Conservation (phyloP, 176 grass and related monocot genomes). For the Ananas comosus region DNA sequence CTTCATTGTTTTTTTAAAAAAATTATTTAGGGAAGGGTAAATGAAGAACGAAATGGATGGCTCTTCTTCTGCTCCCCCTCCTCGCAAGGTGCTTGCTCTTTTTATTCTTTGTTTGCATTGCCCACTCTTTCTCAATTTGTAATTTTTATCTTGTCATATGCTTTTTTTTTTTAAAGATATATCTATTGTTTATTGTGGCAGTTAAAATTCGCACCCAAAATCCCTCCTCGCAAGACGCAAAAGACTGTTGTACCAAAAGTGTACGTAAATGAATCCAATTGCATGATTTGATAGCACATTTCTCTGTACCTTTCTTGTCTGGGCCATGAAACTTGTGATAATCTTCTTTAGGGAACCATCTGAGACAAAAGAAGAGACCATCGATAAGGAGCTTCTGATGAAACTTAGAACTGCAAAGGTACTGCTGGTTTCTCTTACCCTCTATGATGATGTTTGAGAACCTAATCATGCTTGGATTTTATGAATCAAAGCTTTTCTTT, state of each 20-base stretch:
- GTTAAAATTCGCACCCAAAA: conserved; percentile 29
- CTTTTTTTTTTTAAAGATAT: no score
- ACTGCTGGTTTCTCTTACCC: neutral
- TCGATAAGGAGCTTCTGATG: conserved; percentile 13
- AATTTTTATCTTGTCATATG: neutral
- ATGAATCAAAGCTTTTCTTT: neutral
- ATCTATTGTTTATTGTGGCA: neutral
- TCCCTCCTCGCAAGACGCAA: conserved; percentile 9
- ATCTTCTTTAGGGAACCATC: conserved; percentile 11
- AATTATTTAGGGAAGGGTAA: neutral
- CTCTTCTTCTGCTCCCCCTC: neutral
- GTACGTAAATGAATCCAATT: conserved; percentile 11
- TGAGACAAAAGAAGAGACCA: conserved; percentile 10
- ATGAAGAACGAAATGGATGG: conserved; percentile 1
- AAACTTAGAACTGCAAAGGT: conserved; percentile 17
- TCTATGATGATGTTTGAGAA: neutral
- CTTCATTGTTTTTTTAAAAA: neutral
- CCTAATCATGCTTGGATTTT: neutral
- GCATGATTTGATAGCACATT: neutral
- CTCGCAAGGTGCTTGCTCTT: neutral
- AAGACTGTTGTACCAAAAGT: conserved; percentile 5
- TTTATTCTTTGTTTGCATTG: neutral
- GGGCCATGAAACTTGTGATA: neutral
- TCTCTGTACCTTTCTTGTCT: neutral
- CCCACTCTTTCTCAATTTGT: neutral